Base-by-base conservation (phyloP, 139 green algal genomes). In the Astrephomene gubernaculifera region DNA sequence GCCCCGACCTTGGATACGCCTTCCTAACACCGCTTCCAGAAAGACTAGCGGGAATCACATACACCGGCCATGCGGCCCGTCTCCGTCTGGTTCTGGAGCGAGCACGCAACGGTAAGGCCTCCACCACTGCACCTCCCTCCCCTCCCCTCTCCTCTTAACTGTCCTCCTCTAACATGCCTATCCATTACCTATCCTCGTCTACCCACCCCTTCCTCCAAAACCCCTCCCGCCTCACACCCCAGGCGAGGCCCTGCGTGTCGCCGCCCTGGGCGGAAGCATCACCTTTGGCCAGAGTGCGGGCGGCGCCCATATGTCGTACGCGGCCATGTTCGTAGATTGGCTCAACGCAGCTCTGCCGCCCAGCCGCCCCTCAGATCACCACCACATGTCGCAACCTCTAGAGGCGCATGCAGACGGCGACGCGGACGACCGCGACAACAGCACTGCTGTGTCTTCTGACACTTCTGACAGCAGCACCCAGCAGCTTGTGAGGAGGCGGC, bases 11-110 rank as follows among this genome's bases (percentile, higher is more conserved):
- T 4, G 45, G n/a, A 33, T 80, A 80, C 33, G 31, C 31, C 4
- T 80, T 80, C 35, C 4, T 10, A 5, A 35, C 65, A 33, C 45
- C 45, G 19, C 39, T 64, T 19, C 49, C 74, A 22, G 54, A 71
- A 29, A 54, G 74, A 4, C n/a, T 82, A 1, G 36, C 54, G 5
- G 74, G 74, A 3, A 60, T 82, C 29, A 82, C 54, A 19, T 82
- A 70, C 41, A 54, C 71, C 2, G 74, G 74, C 25, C 38, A 71
- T 25, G 74, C 74, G 36, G 54, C 74, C 24, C 74, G 74, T 4
- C 39, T 82, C 21, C 74, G 74, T 4, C 53, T 82, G 74, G 74
- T 57, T 24, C 57, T 82, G 54, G 74, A 82, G 74, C 74, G 74
- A 25, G 74, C 38, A 0, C 74, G 74, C 52, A 41, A 63, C n/a